Evolutionary conservation across 2,329 filamentous ascomycete species (phyloP).

Genomic region (Trichoderma sp.): DNA sequence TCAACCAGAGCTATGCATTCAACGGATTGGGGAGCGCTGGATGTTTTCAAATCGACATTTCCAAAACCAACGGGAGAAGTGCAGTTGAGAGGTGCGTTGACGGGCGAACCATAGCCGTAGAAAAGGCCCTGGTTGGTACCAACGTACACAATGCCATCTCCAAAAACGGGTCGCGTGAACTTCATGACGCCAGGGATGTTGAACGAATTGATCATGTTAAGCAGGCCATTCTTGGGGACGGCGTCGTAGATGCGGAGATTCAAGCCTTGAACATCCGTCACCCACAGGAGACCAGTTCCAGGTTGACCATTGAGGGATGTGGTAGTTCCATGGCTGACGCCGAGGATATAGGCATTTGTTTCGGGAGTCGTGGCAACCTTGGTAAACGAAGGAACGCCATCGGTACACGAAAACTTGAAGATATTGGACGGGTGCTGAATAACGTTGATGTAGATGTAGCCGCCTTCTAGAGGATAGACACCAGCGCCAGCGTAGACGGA

Average conservation of each 20-base stretch:
- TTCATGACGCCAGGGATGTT: constrained; percentile 51
- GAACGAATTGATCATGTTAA: constrained; percentile 50
- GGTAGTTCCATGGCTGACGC: constrained; percentile 54
- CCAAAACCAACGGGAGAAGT: constrained; percentile 48
- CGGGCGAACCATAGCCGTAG: constrained; percentile 55
- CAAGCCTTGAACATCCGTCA: constrained; percentile 51
- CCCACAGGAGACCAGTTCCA: constrained; percentile 56
- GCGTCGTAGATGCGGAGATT: constrained; percentile 53
- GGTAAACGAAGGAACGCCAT: constrained; percentile 51
- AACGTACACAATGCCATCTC: constrained; percentile 54
- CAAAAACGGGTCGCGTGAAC: constrained; percentile 57
- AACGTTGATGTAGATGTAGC: constrained; percentile 49
- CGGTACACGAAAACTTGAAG: constrained; percentile 55
- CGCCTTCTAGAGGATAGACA: constrained; percentile 47
- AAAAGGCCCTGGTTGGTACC: constrained; percentile 49
- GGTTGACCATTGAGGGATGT: constrained; percentile 52
- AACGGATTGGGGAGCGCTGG: constrained; percentile 31
- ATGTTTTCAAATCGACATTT: constrained; percentile 39
- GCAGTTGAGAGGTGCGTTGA: constrained; percentile 53
- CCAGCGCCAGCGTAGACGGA: constrained; percentile 47
- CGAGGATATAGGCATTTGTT: constrained; percentile 51
- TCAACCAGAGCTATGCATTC: constrained; percentile 48
- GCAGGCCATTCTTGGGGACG: constrained; percentile 43
- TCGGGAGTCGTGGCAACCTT: constrained; percentile 50
- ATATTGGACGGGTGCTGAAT: constrained; percentile 54